Percentiles rank a stretch among this genome's conserved stretches.
Conservation (phyloP, 257 asterid species). For the Hygrophila difformis region DNA sequence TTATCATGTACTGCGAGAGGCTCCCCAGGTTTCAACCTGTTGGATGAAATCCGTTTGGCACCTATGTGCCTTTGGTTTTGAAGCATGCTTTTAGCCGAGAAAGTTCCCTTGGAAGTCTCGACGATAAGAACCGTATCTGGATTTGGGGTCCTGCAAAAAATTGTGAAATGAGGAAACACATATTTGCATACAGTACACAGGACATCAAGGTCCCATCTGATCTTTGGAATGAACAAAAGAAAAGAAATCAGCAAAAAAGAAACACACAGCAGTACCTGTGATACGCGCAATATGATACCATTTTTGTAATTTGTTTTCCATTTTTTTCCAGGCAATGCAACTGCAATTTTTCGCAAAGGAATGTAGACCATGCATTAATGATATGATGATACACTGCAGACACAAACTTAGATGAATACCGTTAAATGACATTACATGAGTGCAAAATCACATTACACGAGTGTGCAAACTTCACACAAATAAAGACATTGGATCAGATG, state of each 20-base stretch:
- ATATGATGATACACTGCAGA: not conserved
- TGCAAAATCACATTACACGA: too few relatives aligned
- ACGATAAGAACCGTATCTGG: conserved; percentile 87
- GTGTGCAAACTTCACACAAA: too few relatives aligned
- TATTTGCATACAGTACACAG: too few relatives aligned
- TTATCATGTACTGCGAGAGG: conserved; percentile 43
- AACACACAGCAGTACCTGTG: conserved; percentile 60
- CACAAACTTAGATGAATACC: too few relatives aligned
- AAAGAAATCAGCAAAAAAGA: not conserved
- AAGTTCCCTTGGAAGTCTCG: conserved; percentile 80
- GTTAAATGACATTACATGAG: too few relatives aligned
- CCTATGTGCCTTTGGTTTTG: conserved; percentile 65
- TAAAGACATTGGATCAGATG: too few relatives aligned
- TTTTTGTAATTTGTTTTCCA: conserved; percentile 80
- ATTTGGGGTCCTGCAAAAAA: conserved; percentile 63
- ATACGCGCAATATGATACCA: conserved; percentile 92
- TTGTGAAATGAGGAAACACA: conserved; percentile 12
- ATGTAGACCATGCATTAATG: conserved; percentile 9
- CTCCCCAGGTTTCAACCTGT: conserved; percentile 61
- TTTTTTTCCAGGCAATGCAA: conserved; percentile 92
- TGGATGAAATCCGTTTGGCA: conserved; percentile 78
- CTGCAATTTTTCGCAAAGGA: conserved; percentile 40
- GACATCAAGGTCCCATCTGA: too few relatives aligned
- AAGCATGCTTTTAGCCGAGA: conserved; percentile 71
- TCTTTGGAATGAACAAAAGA: too few relatives aligned